These are phyloP conservation scores for Aspergillus ochraceus DNA, from an alignment of 2,329 filamentous ascomycete species.

Conservation along the genomic window DNA sequence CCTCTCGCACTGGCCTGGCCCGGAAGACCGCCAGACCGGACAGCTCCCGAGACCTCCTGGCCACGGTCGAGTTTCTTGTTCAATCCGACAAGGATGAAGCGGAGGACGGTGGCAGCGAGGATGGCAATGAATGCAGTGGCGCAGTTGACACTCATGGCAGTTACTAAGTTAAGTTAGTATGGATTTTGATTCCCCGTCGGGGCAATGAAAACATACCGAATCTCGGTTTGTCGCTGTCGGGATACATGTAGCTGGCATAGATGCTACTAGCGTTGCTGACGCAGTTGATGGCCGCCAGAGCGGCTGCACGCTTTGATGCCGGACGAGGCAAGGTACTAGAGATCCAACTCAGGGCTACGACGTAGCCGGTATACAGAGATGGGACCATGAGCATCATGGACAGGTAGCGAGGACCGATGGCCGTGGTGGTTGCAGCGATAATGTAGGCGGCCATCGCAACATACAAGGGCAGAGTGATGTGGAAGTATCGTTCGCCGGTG, in stretches of 20 bases:
- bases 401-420: constrained; percentile 63
- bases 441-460: constrained; percentile 67
- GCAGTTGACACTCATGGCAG: constrained; percentile 69
- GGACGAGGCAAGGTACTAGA: constrained; percentile 73
- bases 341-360: constrained; percentile 72
- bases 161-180: constrained; percentile 34
- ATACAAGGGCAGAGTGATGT: constrained; percentile 63
- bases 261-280: constrained; percentile 69
- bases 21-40: constrained; percentile 40
- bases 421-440: constrained; percentile 63
- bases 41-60: constrained; percentile 57
- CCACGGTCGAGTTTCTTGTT: constrained; percentile 71
- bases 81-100: constrained; percentile 62
- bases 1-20: constrained; percentile 60
- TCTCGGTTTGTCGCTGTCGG: constrained; percentile 44
- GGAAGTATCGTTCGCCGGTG: constrained; percentile 69
- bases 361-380: constrained; percentile 65
- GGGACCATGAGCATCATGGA: constrained; percentile 72
- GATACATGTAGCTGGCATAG: constrained; percentile 69
- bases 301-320: constrained; percentile 71
- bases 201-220: constrained; percentile 36
- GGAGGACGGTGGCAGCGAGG: constrained; percentile 60
- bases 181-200: not conserved
- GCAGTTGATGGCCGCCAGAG: constrained; percentile 74
- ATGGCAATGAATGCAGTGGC: constrained; percentile 65